Evolutionary conservation across 768 basidiomycete species (phyloP).

Genomic region (Xerocomus potaroensis): DNA sequence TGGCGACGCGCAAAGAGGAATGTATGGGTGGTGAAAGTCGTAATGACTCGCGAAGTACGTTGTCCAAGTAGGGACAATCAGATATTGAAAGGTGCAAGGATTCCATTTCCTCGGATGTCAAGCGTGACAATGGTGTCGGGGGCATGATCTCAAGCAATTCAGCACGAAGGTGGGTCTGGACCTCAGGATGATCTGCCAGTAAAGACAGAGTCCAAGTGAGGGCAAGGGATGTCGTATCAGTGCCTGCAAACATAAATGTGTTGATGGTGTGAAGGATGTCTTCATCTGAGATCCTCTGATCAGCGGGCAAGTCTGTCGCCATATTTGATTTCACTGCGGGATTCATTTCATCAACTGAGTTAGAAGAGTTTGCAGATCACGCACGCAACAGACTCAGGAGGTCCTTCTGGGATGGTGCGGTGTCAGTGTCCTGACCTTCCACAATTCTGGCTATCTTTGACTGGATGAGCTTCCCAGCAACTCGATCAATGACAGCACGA

Average conservation of each 20-base stretch:
- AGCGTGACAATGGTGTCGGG: conserved; percentile 35
- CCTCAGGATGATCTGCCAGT: conserved; percentile 59
- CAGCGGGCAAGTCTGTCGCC: conserved; percentile 60
- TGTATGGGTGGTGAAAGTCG: conserved; percentile 80
- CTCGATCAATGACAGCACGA: conserved; percentile 57
- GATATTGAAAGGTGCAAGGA: conserved; percentile 55
- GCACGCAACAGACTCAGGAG: conserved; percentile 71
- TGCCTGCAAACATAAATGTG: conserved; percentile 88
- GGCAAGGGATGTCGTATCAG: conserved; percentile 79
- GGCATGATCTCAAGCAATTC: conserved; percentile 56
- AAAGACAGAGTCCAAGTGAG: conserved; percentile 82
- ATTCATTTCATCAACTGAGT: no score
- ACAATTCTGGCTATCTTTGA: conserved; percentile 72
- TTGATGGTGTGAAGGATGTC: conserved; percentile 85
- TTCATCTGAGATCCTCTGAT: conserved; percentile 78
- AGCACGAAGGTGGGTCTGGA: conserved; percentile 66
- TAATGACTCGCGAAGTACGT: conserved; percentile 69
- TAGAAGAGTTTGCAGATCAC: conserved; percentile 27
- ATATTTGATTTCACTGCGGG: conserved; percentile 76
- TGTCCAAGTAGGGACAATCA: conserved; percentile 66
- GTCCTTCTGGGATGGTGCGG: conserved; percentile 56
- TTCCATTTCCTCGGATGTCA: conserved; percentile 63
- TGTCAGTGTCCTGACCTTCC: conserved; percentile 52
- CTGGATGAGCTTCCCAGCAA: conserved; percentile 72
- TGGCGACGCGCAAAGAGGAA: conserved; percentile 76